Evolutionary conservation across 257 asterid genomes (phyloP), one percentile per base, ranked within the genome.

Genomic region (Przewalskia tangutica): DNA sequence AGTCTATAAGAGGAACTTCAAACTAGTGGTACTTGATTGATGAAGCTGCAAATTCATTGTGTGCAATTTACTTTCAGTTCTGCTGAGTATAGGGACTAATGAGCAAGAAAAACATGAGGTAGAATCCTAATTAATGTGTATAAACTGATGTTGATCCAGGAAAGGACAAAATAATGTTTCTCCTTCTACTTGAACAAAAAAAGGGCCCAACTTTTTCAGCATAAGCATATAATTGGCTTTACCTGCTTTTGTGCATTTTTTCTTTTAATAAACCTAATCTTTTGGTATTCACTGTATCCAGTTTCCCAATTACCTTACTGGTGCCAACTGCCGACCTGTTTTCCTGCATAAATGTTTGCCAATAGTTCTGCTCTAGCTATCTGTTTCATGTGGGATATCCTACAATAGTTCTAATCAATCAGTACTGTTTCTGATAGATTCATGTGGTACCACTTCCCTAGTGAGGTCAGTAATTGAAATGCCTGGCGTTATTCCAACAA

Each of bases 401-500:
- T 73, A 44, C 42, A 23, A 73, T 13, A n/a, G 51, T 75, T 13
- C 34, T 36, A 59, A 27, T 64, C 20, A 11, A 58, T 81, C 12
- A 58, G 2, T 36, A 53, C 40, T 78, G 81, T 86, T 88, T 86
- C 44, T 73, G 62, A 73, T 73, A 83, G 85, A 82, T 88, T 85
- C 86, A 18, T 87, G 82, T 50, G 88, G 93, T 81, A 81, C 88
- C 55, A 78, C 86, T 65, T 88, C 90, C 68, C 91, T 87, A 80
- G 67, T 88, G 77, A 89, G 86, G 85, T 67, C 90, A 27, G 77
- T 81, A 73, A 63, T 84, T 44, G 94, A 91, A 81, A 89, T 86
- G 83, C 92, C 90, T 84, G 91, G 92, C 51, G 55, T 80, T 63
- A 75, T 90, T 84, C 82, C 86, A 79, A 46, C 85, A 81, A 88